phyloP scores from a whole-genome alignment of 1,284 basidiomycete species.

The Austropuccinia psidii region DNA sequence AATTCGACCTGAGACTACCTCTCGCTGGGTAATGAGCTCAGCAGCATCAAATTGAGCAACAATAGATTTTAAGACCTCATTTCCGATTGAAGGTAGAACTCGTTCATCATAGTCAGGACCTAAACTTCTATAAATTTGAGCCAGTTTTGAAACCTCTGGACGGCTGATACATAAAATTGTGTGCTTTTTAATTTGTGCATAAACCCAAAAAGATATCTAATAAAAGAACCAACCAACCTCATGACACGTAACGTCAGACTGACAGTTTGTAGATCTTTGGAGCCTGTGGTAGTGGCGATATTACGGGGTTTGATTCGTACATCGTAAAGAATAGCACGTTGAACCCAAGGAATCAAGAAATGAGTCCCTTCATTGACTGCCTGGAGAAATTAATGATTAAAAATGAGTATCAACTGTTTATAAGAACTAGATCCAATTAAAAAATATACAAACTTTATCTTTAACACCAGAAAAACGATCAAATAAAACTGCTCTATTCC shows the following conservation, averaged over 20 bases:
- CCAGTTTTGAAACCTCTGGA: conserved; percentile 77
- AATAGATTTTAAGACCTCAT: conserved; percentile 95
- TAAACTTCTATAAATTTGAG: conserved; percentile 89
- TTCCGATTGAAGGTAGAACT: conserved; percentile 70
- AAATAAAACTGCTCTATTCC: conserved; percentile 86
- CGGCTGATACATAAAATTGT: conserved; percentile 47
- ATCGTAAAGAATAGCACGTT: conserved; percentile 92
- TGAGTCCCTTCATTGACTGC: conserved; percentile 92
- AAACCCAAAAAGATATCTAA: neutral
- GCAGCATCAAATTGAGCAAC: conserved; percentile 99
- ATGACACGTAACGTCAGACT: conserved; percentile 92
- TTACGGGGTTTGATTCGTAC: conserved; percentile 96
- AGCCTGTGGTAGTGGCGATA: conserved; percentile 92
- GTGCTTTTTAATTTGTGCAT: neutral
- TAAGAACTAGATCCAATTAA: neutral
- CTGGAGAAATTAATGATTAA: conserved; percentile 49
- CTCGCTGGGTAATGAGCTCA: conserved; percentile 69
- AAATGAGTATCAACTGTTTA: neutral
- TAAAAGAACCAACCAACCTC: conserved; percentile 50
- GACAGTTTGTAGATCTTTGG: conserved; percentile 94
- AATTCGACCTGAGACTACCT: conserved; percentile 73
- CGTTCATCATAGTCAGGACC: conserved; percentile 97
- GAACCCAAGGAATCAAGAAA: conserved; percentile 89
- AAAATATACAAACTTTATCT: conserved; percentile 54
- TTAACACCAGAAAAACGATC: conserved; percentile 93